These are phyloP conservation scores for Ligustrum vulgare DNA, from an alignment of 257 asterid species.

Conservation along the genomic window DNA sequence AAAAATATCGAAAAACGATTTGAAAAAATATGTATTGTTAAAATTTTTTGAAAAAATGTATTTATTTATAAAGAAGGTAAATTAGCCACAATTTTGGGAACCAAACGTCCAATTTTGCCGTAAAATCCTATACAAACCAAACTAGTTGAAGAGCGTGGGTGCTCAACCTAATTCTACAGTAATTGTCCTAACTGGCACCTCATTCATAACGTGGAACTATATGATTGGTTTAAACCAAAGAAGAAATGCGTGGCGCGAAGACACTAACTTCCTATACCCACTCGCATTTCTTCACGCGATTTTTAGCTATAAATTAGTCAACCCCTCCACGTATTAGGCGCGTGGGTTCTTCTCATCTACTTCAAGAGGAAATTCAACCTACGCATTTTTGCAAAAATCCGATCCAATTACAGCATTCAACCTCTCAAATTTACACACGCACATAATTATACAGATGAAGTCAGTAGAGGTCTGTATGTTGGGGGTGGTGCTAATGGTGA, in stretches of 20 bases:
- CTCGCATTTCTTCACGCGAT: conserved; percentile 30
- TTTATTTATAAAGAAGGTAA: no score
- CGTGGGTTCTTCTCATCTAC: conserved; percentile 8
- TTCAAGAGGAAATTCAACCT: conserved; percentile 1
- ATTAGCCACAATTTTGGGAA: no score
- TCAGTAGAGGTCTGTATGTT: conserved; percentile 25
- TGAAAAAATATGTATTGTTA: no score
- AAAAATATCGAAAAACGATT: no score
- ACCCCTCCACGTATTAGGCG: conserved; percentile 14
- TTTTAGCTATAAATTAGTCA: neutral
- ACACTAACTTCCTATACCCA: conserved; percentile 13
- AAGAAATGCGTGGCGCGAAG: conserved; percentile 45
- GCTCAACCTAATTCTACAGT: no score
- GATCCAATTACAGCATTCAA: conserved; percentile 5
- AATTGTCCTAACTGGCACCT: conserved; percentile 14
- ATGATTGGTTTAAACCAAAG: conserved; percentile 27
- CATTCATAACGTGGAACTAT: neutral
- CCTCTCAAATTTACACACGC: neutral
- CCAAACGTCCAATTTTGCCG: neutral
- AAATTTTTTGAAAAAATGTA: no score
- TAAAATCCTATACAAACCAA: neutral
- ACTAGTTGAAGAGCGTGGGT: neutral
- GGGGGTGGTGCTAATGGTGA: conserved; percentile 29
- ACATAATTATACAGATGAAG: conserved; percentile 21
- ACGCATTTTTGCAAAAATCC: conserved; percentile 8